Base-by-base conservation (phyloP, 768 basidiomycete species). In the Trametes cingulata region DNA sequence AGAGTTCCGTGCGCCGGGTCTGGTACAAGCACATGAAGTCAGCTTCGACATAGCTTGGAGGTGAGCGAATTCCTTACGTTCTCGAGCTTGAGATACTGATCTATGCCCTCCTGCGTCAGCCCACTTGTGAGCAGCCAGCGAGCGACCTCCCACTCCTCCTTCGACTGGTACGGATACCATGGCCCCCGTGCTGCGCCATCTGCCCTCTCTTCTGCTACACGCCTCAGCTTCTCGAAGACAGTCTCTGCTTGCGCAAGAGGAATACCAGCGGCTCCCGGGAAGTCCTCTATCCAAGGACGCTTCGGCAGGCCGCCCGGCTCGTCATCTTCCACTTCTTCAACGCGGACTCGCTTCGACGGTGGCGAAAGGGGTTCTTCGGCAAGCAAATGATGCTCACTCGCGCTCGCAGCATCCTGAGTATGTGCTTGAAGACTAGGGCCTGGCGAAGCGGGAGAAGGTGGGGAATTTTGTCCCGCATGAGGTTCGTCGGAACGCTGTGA, bases 141-240 rank as follows among this genome's bases (percentile, higher is more conserved):
- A 1, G 66, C 77, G 2, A 78, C 51, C 42, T 73, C 71, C 65
- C 65, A 64, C 68, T 78, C 72, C 9, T 73, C 74, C 29, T 64
- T 48, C 37, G 56, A 64, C 17, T 62, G 62, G 56, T 76, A 77
- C 1, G 75, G 74, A 6, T 63, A 63, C 36, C 20, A 61, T 1
- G 49, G 53, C 41, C 43, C 25, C 6, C 39, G 43, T 29, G 27
- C 52, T 51, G 59, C 36, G 0, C 17, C 27, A 1, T 42, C 35
- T 25, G 27, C 29, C 29, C 29, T 10, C 29, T 20, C 24, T 46
- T 27, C 46, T 63, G 60, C 36, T 60, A 17, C 19, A 36, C 17
- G 10, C 53, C 36, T 33, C 41, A 56, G 15, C 46, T 56, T 22
- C 47, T 72, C 63, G 58, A 71, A 68, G 8, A 17, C 2, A 8